Percentiles rank a stretch among this genome's conserved stretches.
Evolutionary conservation across 306 rosid genomes (phyloP).

Genomic region (Gastrolobium bilobum): DNA sequence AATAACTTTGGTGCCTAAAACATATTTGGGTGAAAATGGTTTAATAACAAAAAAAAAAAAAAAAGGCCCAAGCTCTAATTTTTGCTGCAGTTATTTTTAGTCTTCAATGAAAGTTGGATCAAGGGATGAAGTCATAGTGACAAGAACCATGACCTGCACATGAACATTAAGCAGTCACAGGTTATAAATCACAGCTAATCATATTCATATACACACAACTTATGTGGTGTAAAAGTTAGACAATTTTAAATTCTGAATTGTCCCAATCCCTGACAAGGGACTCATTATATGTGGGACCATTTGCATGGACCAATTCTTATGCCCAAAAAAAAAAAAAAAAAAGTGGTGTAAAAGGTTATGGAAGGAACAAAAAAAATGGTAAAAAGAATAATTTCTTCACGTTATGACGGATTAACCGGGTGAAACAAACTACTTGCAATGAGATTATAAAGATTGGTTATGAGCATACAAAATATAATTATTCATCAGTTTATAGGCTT

Average conservation of each 20-base stretch:
- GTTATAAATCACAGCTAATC: background rate
- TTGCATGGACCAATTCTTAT: background rate
- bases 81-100: slow-evolving; percentile 18
- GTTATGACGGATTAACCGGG: no score
- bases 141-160: slow-evolving; percentile 73
- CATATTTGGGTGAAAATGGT: no score
- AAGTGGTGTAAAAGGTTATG: background rate
- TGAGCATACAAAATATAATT: no score
- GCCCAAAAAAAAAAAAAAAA: background rate
- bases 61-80: background rate
- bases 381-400: no score
- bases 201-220: background rate
- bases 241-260: background rate
- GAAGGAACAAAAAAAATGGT: background rate
- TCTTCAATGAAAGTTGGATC: slow-evolving; percentile 37
- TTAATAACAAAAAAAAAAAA: background rate
- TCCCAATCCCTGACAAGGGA: background rate
- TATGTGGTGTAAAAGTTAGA: background rate
- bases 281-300: background rate
- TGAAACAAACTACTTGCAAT: no score
- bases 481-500: no score
- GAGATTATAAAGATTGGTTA: no score
- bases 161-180: slow-evolving; percentile 19
- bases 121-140: slow-evolving; percentile 63
- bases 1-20: no score